Percentiles rank a stretch among this genome's conserved stretches.
These are phyloP conservation scores for Cordyceps militaris DNA, from an alignment of 2,329 filamentous ascomycete genomes.

Conservation along the genomic window DNA sequence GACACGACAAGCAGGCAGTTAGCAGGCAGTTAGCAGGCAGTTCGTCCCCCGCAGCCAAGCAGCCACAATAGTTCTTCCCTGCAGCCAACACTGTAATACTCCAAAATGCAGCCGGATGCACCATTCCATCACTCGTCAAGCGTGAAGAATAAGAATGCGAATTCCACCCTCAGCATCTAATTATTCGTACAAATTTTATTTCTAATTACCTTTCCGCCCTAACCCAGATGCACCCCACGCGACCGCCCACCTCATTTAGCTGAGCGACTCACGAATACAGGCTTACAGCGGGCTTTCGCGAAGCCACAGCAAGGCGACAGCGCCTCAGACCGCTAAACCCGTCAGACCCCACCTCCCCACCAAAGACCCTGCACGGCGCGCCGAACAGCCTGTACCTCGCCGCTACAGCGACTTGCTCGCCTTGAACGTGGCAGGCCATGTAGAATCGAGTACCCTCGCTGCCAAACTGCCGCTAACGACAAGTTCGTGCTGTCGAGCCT, in stretches of 20 bases:
- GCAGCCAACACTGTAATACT: background rate
- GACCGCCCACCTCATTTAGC: background rate
- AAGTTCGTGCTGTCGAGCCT: background rate
- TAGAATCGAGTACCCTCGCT: background rate
- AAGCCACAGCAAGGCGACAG: background rate
- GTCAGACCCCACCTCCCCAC: slow-evolving; percentile 7
- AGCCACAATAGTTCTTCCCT: background rate
- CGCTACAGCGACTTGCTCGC: background rate
- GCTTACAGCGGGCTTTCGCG: background rate
- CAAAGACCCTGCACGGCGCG: background rate
- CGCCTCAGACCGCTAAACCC: background rate
- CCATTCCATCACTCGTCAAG: background rate
- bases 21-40: background rate
- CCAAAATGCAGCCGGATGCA: background rate
- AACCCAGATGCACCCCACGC: slow-evolving; percentile 1
- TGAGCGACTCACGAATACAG: background rate
- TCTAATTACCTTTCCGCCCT: background rate
- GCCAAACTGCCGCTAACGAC: no score
- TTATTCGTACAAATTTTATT: no score
- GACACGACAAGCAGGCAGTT: background rate
- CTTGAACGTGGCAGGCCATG: background rate
- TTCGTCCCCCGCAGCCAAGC: background rate
- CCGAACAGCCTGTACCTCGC: background rate
- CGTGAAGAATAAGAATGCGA: no score
- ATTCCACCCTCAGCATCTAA: no score